phyloP scores from a whole-genome alignment of 176 grass and related monocot genomes.

The Themeda triandra region DNA sequence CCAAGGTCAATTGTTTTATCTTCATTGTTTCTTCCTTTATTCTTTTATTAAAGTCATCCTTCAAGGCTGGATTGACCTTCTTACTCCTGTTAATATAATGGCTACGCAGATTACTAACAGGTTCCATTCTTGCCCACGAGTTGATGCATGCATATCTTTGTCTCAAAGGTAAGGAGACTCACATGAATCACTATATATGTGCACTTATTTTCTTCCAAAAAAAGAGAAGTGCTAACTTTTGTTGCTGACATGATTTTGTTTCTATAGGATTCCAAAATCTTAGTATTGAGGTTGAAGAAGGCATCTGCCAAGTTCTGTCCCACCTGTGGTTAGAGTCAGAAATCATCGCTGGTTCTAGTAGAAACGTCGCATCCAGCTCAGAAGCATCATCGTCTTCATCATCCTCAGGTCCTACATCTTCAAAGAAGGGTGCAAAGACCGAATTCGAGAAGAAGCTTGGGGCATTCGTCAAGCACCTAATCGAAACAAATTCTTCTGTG shows the following conservation, averaged over 20 bases:
- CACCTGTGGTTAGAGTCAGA: conserved; percentile 86
- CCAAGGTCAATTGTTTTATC: too few relatives aligned
- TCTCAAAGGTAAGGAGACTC: conserved; percentile 64
- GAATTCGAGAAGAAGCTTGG: conserved; percentile 73
- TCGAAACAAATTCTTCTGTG: conserved; percentile 56
- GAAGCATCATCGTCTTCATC: conserved; percentile 37
- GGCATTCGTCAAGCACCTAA: conserved; percentile 80
- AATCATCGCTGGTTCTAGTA: conserved; percentile 46
- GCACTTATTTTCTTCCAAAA: background rate
- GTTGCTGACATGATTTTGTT: too few relatives aligned
- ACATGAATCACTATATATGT: background rate
- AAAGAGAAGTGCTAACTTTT: too few relatives aligned
- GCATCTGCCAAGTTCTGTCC: conserved; percentile 85
- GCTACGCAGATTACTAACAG: conserved; percentile 59
- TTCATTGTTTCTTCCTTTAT: background rate
- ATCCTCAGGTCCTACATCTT: conserved; percentile 41
- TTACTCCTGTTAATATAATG: conserved; percentile 8
- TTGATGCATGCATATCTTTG: conserved; percentile 97
- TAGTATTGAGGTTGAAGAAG: conserved; percentile 62
- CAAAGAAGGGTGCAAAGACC: conserved; percentile 61
- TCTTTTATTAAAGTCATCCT: background rate
- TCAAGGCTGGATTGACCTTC: background rate
- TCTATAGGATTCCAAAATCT: too few relatives aligned
- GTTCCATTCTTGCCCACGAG: conserved; percentile 89
- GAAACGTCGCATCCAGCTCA: conserved; percentile 31